These are phyloP conservation scores for Pyrus betulifolia DNA, from an alignment of 306 rosid genomes.

Conservation along the genomic window DNA sequence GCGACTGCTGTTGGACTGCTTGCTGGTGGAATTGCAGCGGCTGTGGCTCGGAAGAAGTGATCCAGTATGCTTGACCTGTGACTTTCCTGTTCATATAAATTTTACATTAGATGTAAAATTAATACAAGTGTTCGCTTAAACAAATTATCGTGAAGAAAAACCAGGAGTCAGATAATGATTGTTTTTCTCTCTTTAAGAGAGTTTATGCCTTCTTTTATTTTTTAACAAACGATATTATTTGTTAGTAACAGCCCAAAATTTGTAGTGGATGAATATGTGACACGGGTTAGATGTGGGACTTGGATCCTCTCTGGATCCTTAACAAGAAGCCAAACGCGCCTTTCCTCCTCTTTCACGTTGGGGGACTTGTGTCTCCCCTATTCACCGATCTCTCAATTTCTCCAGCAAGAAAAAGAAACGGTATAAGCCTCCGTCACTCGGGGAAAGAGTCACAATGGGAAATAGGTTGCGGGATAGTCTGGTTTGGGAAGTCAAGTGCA, in stretches of 20 bases:
- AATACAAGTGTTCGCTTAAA: neutral
- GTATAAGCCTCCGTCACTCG: too few species aligned
- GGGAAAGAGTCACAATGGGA: too few species aligned
- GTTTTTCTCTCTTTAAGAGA: neutral
- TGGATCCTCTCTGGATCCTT: neutral
- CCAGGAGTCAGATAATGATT: neutral
- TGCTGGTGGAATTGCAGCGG: slow-evolving; percentile 87
- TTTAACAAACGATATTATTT: too few species aligned
- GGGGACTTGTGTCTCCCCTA: neutral
- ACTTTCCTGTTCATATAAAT: neutral
- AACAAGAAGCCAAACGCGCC: neutral
- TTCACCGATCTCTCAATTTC: neutral
- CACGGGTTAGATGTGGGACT: neutral
- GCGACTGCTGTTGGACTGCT: slow-evolving; percentile 78
- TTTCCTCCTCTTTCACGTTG: neutral
- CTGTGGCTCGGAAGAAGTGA: slow-evolving; percentile 64
- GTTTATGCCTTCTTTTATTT: neutral
- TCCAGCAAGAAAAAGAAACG: neutral
- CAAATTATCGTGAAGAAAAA: neutral
- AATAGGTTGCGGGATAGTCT: too few species aligned
- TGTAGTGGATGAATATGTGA: neutral
- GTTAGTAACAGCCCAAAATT: neutral
- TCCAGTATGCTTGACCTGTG: neutral
- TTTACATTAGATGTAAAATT: neutral
- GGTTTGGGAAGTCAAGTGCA: too few species aligned